Conservation (phyloP, 768 basidiomycete genomes). For the Pleurotus sapidus region DNA sequence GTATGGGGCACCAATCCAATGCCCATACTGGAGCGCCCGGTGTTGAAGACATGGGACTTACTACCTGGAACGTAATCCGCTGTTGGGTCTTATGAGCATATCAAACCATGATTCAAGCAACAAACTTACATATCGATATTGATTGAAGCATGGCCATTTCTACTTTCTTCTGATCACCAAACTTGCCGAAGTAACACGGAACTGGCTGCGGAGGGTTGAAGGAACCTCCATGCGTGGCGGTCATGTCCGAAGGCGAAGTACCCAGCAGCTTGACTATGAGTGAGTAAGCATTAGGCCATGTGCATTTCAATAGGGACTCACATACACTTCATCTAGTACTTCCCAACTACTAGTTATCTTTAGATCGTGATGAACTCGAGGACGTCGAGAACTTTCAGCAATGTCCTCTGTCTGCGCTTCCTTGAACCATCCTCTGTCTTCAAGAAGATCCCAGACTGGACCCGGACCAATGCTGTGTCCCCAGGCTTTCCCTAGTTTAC, state of each 20-base stretch:
- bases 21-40: constrained; percentile 92
- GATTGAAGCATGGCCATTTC: constrained; percentile 55
- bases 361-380: constrained; percentile 52
- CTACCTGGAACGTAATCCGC: constrained; percentile 59
- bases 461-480: constrained; percentile 73
- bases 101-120: not conserved
- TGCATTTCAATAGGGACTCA: constrained; percentile 11
- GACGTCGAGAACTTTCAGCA: constrained; percentile 51
- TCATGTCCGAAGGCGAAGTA: constrained; percentile 59
- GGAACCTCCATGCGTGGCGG: constrained; percentile 48
- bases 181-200: constrained; percentile 65
- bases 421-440: constrained; percentile 79
- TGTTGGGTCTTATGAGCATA: constrained; percentile 22
- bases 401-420: constrained; percentile 40
- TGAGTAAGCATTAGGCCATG: constrained; percentile 3
- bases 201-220: constrained; percentile 52
- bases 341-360: constrained; percentile 41
- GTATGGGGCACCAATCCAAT: constrained; percentile 90
- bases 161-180: constrained; percentile 46
- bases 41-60: constrained; percentile 72
- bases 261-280: constrained; percentile 46
- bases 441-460: constrained; percentile 75
- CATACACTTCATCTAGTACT: constrained; percentile 47
- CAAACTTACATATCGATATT: constrained; percentile 51
- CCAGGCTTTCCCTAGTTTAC: constrained; percentile 68